Percentiles rank a stretch among this genome's conserved stretches.
These are phyloP conservation scores for Trypanosoma congolense DNA, from an alignment of 208 protist genomes.

Conservation along the genomic window DNA sequence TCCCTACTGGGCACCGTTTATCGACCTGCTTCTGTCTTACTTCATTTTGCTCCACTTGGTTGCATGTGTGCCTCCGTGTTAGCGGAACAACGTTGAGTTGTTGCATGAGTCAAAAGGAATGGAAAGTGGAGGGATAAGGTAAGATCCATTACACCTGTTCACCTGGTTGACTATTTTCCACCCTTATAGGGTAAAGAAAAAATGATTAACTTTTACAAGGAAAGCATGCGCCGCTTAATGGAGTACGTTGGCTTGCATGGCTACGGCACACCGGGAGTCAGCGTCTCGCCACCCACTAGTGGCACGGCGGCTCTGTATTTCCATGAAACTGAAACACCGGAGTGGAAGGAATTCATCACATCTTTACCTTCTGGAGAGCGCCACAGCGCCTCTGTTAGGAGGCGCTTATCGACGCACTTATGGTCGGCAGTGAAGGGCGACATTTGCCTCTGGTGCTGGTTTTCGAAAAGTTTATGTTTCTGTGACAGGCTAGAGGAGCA, in stretches of 20 bases:
- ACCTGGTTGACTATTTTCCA: too few species aligned
- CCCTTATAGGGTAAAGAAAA: slow-evolving; percentile 6
- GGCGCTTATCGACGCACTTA: slow-evolving; percentile 44
- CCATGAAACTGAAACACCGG: slow-evolving; percentile 45
- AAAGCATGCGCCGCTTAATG: slow-evolving; percentile 51
- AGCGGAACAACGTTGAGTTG: too few species aligned
- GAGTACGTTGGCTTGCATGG: slow-evolving; percentile 46
- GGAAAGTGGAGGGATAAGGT: too few species aligned
- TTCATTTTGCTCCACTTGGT: too few species aligned
- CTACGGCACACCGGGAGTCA: slow-evolving; percentile 32
- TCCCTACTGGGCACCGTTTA: not conserved
- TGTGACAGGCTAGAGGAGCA: slow-evolving; percentile 49
- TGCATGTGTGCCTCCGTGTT: not conserved
- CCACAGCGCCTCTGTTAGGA: slow-evolving; percentile 43
- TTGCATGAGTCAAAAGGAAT: not conserved
- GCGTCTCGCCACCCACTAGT: slow-evolving; percentile 1
- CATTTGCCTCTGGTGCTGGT: slow-evolving; percentile 78
- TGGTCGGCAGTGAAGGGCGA: slow-evolving; percentile 40
- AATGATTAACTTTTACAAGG: slow-evolving; percentile 45
- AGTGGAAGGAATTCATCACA: slow-evolving; percentile 60
- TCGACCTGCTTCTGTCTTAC: not conserved
- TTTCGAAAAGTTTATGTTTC: slow-evolving; percentile 56
- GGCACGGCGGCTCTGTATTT: slow-evolving; percentile 47
- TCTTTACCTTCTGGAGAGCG: slow-evolving; percentile 28
- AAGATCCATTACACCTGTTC: too few species aligned